These are phyloP conservation scores for Sporothrix euskadiensis DNA, from an alignment of 2,329 filamentous ascomycete genomes.

Conservation along the genomic window DNA sequence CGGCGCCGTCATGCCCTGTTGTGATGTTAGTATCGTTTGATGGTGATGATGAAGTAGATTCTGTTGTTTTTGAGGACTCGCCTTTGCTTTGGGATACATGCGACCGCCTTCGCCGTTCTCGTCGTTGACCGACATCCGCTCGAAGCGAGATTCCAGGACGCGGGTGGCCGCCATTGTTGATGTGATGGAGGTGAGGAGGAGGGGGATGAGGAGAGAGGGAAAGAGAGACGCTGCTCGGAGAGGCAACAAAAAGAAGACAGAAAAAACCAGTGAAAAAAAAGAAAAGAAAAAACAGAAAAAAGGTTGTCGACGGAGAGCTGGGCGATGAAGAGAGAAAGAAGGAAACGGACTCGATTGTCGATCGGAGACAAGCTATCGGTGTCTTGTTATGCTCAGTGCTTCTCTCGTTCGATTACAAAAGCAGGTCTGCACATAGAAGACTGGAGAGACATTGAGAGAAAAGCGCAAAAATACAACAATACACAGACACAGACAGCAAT, in stretches of 20 bases:
- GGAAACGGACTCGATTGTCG: background rate
- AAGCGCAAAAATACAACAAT: background rate
- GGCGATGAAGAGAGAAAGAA: slow-evolving; percentile 8
- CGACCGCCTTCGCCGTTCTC: slow-evolving; percentile 70
- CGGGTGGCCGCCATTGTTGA: slow-evolving; percentile 64
- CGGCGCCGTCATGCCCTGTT: slow-evolving; percentile 40
- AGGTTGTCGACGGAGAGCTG: background rate
- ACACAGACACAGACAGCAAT: background rate
- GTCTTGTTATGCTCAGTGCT: slow-evolving; percentile 8
- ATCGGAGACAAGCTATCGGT: background rate
- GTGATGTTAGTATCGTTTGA: background rate
- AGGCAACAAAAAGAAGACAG: background rate
- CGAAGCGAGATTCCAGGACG: slow-evolving; percentile 81
- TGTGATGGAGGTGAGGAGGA: slow-evolving; percentile 9
- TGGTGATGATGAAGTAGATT: background rate
- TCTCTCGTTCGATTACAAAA: background rate
- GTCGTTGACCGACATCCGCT: slow-evolving; percentile 85
- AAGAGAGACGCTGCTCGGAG: background rate
- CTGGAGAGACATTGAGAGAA: background rate
- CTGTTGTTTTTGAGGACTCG: slow-evolving; percentile 42
- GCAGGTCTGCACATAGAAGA: background rate
- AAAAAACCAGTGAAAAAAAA: background rate
- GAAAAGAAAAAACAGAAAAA: background rate
- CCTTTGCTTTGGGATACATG: slow-evolving; percentile 74
- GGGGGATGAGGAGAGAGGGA: background rate